A percentile compares a stretch with the other conserved stretches of the same genome.
These are phyloP conservation scores for Candida sonorensis DNA, from an alignment of 805 yeast genomes.

Conservation along the genomic window DNA sequence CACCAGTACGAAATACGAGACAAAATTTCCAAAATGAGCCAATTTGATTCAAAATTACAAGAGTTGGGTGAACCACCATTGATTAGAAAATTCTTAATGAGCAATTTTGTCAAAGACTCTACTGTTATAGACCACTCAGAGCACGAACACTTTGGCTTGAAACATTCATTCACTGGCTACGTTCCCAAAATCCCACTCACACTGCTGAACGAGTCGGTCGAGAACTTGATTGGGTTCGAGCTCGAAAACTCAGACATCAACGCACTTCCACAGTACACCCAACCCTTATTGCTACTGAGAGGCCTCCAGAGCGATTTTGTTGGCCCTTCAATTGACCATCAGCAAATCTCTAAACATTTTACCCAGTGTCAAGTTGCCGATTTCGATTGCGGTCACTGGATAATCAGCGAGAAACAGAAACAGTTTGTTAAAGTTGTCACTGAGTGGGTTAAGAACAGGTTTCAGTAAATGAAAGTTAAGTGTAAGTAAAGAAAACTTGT, in stretches of 20 bases:
- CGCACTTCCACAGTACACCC: constrained; percentile 41
- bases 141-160: too few species aligned
- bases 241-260: constrained; percentile 11
- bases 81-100: constrained; percentile 66
- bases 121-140: too few species aligned
- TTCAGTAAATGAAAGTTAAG: constrained; percentile 3
- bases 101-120: constrained; percentile 47
- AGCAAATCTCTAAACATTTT: constrained; percentile 31
- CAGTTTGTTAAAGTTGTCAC: constrained; percentile 58
- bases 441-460: constrained; percentile 33
- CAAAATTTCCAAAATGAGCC: constrained; percentile 33
- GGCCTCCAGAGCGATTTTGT: constrained; percentile 55
- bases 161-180: background rate
- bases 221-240: constrained; percentile 53
- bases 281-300: constrained; percentile 71
- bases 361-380: constrained; percentile 64
- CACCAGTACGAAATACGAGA: constrained; percentile 3
- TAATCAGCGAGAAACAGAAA: constrained; percentile 73
- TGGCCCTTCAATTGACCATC: constrained; percentile 15
- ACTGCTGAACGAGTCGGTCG: constrained; percentile 54
- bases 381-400: constrained; percentile 86
- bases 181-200: constrained; percentile 55
- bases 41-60: constrained; percentile 54
- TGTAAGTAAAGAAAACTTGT: too few species aligned
- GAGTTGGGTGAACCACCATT: constrained; percentile 52